A percentile compares a stretch with the other conserved stretches of the same genome.
phyloP scores from a whole-genome alignment of 805 yeast genomes.

The Diddensiella santjacobensis region DNA sequence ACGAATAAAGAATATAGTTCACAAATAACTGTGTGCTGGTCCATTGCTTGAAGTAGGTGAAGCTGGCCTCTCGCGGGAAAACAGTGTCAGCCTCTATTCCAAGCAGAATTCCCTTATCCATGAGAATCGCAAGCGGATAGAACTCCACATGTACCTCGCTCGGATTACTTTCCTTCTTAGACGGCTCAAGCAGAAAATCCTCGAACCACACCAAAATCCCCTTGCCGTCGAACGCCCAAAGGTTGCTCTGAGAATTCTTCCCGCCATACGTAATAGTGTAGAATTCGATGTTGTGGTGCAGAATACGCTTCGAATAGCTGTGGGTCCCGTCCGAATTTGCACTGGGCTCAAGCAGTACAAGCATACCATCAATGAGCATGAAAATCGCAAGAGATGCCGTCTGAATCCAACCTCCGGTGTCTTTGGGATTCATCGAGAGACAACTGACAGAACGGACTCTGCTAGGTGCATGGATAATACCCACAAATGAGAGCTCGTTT shows the following conservation, averaged over 20 bases:
- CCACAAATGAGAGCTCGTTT: slow-evolving; percentile 34
- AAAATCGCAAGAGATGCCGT: slow-evolving; percentile 19
- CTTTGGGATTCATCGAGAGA: slow-evolving; percentile 11
- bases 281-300: slow-evolving; percentile 37
- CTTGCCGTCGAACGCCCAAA: slow-evolving; percentile 43
- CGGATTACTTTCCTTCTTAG: slow-evolving; percentile 13
- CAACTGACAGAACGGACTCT: slow-evolving; percentile 36
- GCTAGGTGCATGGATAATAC: slow-evolving; percentile 38
- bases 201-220: slow-evolving; percentile 29
- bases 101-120: slow-evolving; percentile 46
- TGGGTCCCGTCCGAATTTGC: slow-evolving; percentile 13
- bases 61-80: slow-evolving; percentile 32
- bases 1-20: slow-evolving; percentile 31
- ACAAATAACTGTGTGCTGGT: slow-evolving; percentile 34
- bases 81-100: slow-evolving; percentile 48
- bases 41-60: slow-evolving; percentile 31
- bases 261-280: slow-evolving; percentile 28
- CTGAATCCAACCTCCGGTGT: slow-evolving; percentile 8
- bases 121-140: slow-evolving; percentile 48
- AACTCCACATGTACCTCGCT: slow-evolving; percentile 37
- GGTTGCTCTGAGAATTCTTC: slow-evolving; percentile 23
- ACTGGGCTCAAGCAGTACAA: slow-evolving; percentile 29
- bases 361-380: slow-evolving; percentile 37
- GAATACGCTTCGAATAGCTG: slow-evolving; percentile 25
- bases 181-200: slow-evolving; percentile 7